A percentile compares a stretch with the other conserved stretches of the same genome.
These are phyloP conservation scores for Leishmania major DNA, from an alignment of 208 protist genomes.

Conservation along the genomic window DNA sequence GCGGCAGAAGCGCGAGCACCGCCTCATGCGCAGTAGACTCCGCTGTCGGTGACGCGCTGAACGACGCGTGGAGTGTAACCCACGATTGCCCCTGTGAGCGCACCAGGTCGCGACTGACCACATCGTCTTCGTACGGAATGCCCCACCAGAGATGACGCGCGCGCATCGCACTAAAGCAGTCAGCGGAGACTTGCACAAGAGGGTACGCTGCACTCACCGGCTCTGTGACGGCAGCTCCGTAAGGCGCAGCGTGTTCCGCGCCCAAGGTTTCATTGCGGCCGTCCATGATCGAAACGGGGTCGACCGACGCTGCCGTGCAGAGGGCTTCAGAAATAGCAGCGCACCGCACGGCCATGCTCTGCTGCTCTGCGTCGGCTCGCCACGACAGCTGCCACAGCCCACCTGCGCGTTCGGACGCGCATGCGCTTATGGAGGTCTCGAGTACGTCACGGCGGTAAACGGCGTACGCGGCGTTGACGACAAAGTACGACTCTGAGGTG, in stretches of 20 bases:
- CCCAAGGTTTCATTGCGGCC: background rate
- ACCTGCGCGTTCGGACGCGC: background rate
- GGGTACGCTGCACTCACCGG: slow-evolving; percentile 13
- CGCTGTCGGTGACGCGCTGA: background rate
- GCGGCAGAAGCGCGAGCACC: slow-evolving; percentile 62
- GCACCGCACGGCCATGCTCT: background rate
- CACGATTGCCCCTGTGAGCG: slow-evolving; percentile 42
- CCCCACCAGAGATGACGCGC: slow-evolving; percentile 43
- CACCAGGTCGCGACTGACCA: slow-evolving; percentile 31
- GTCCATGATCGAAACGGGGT: background rate
- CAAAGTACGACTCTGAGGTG: slow-evolving; percentile 18
- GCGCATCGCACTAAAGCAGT: slow-evolving; percentile 9
- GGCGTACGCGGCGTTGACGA: slow-evolving; percentile 28
- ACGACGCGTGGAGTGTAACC: slow-evolving; percentile 16
- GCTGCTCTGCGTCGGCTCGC: background rate
- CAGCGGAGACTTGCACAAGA: slow-evolving; percentile 13
- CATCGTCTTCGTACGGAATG: slow-evolving; percentile 35
- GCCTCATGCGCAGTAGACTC: slow-evolving; percentile 32
- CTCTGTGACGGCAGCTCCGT: background rate
- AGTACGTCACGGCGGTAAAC: slow-evolving; percentile 28
- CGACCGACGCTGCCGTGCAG: background rate
- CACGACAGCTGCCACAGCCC: slow-evolving; percentile 35
- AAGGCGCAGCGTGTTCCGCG: background rate
- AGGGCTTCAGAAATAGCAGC: background rate
- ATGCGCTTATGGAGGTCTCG: background rate